Base-by-base conservation (phyloP, 2,329 filamentous ascomycete genomes). In the Helicocarpus griseus region DNA sequence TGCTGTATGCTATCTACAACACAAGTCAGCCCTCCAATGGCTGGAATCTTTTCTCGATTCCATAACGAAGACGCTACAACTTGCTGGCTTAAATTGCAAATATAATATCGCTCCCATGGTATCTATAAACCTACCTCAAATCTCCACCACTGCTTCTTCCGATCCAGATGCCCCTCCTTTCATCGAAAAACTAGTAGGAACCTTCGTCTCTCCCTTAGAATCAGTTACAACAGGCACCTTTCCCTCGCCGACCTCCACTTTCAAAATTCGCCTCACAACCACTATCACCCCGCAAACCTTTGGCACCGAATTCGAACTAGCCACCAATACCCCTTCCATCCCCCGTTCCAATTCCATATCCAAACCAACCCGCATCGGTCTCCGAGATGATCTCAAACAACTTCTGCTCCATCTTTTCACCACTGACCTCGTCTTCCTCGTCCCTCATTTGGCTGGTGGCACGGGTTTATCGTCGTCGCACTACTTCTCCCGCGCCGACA, bases 1-100 rank as follows among this genome's bases (percentile, higher is more conserved):
- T 2, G 65, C 85, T 5, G 65, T 82, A 14, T 71, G 73, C 3
- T 73, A 78, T 39, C 64, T 81, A 11, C 72, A 77, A 48, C 80
- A 83, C 48, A 59, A 60, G 33, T 65, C 64, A 4, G 60, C 70
- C 36, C 59, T 67, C 4, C 58, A 61, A 22, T 68, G 60, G 57
- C 48, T 72, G 1, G 58, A 64, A n/a, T 61, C 63, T 1, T 64
- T 67, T 19, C 40, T 72, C 5, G 43, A 59, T 1, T 63, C 65
- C 17, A 52, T 70, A 2, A 61, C 62, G 7, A 53, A 57, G 22
- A 63, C 68, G 7, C 44, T 71, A 24, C 56, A 61, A 22, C 57
- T 64, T 2, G 68, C 70, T 4, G 63, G 64, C 4, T 52, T 72
- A 19, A 46, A 54, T 26, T 60, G 62, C 54, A 60, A 60, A 2